A percentile compares a stretch with the other conserved stretches of the same genome.
These are phyloP conservation scores for Phylloporus gajari DNA, from an alignment of 1,284 basidiomycete species.

Conservation along the genomic window DNA sequence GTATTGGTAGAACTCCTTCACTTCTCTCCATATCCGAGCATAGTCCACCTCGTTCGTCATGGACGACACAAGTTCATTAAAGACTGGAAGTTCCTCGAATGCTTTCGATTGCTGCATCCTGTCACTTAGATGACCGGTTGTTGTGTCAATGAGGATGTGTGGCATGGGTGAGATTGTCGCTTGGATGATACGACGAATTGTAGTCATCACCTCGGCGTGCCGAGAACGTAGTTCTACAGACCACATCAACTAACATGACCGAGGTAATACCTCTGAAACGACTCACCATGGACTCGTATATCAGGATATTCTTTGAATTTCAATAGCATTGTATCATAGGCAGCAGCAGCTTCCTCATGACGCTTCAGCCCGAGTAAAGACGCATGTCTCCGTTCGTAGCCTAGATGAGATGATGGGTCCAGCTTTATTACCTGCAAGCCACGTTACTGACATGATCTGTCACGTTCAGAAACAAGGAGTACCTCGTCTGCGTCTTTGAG, in stretches of 20 bases:
- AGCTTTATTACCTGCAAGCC: not conserved
- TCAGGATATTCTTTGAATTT: not conserved
- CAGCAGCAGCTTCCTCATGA: not conserved
- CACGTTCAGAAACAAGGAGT: not conserved
- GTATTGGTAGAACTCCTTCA: slow-evolving; percentile 1
- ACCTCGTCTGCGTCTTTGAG: slow-evolving; percentile 1
- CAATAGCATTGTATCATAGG: not conserved
- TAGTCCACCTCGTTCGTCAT: not conserved
- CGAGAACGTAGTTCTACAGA: not conserved
- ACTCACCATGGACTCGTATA: not conserved
- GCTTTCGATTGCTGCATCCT: not conserved
- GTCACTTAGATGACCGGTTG: not conserved
- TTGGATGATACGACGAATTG: not conserved
- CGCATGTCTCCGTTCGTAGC: not conserved
- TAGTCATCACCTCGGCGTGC: not conserved
- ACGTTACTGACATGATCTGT: not conserved
- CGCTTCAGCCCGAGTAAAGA: not conserved
- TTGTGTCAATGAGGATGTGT: not conserved
- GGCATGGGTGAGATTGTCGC: not conserved
- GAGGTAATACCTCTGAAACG: not conserved
- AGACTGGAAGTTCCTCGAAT: not conserved
- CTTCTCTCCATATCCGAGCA: not conserved
- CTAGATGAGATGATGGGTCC: too few relatives aligned
- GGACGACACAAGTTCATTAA: not conserved
- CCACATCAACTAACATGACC: not conserved